Evolutionary conservation across 2,329 filamentous ascomycete species (phyloP).

Genomic region (Paraphoma sp.): DNA sequence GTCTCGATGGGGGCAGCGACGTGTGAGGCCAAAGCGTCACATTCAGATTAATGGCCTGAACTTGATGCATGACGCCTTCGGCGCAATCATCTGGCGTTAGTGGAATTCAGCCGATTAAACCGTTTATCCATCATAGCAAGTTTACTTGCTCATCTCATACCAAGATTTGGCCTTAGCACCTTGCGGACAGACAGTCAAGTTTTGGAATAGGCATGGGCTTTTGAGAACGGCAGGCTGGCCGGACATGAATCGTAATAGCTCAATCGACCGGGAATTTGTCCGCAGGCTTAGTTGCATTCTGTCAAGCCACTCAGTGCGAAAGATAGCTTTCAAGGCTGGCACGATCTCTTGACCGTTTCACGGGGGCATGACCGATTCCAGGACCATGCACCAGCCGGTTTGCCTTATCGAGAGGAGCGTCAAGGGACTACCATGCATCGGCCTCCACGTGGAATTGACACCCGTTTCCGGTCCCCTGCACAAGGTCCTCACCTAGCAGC

Average conservation of each 20-base stretch:
- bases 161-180: no score
- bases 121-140: background rate
- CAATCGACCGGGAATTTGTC: background rate
- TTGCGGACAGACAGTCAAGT: background rate
- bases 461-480: background rate
- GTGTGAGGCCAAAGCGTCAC: no score
- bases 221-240: background rate
- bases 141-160: background rate
- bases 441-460: background rate
- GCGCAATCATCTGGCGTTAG: background rate
- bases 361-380: background rate
- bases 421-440: background rate
- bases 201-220: background rate
- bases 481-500: background rate
- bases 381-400: background rate
- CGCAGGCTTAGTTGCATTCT: background rate
- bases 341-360: background rate
- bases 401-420: background rate
- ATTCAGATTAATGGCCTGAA: no score
- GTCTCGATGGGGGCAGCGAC: no score
- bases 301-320: background rate
- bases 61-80: background rate
- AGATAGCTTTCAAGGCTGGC: background rate
- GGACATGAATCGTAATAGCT: background rate
- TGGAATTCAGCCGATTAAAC: constrained; percentile 1